Evolutionary conservation across 352 stramenopile species (phyloP).

Genomic region (Phytophthora hibernalis): DNA sequence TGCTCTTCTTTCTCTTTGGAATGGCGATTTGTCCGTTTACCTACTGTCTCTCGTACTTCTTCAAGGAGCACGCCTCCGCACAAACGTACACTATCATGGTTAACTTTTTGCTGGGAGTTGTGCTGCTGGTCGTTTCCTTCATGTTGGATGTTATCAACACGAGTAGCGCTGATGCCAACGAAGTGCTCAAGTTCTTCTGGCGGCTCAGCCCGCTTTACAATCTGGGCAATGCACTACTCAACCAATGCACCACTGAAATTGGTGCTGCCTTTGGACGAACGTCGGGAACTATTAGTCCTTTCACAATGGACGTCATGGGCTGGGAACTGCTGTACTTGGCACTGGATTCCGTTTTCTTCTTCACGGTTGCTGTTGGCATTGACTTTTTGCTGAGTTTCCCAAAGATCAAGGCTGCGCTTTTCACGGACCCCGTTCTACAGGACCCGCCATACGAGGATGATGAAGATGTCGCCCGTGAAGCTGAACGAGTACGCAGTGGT

Average conservation of each 20-base stretch:
- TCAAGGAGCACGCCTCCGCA: slow-evolving; percentile 59
- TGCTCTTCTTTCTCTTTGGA: slow-evolving; percentile 69
- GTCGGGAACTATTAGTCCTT: slow-evolving; percentile 47
- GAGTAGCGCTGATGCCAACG: slow-evolving; percentile 53
- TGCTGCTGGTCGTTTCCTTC: slow-evolving; percentile 68
- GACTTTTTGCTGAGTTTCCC: slow-evolving; percentile 47
- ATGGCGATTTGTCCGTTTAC: slow-evolving; percentile 64
- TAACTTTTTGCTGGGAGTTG: slow-evolving; percentile 67
- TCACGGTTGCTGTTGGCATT: slow-evolving; percentile 38
- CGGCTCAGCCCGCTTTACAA: slow-evolving; percentile 66
- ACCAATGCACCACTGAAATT: slow-evolving; percentile 44
- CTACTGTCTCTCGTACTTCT: slow-evolving; percentile 70
- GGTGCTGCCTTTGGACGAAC: slow-evolving; percentile 29
- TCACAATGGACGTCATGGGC: slow-evolving; percentile 58
- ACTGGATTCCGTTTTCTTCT: slow-evolving; percentile 31
- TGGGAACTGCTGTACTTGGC: slow-evolving; percentile 63
- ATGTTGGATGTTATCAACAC: slow-evolving; percentile 52
- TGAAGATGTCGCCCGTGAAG: slow-evolving; percentile 41
- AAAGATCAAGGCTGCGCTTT: slow-evolving; percentile 32
- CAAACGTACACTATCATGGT: slow-evolving; percentile 73
- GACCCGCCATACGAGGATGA: slow-evolving; percentile 47
- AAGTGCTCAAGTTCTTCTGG: slow-evolving; percentile 77
- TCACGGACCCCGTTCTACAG: slow-evolving; percentile 29
- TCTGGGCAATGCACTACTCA: slow-evolving; percentile 51
- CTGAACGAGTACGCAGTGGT: slow-evolving; percentile 40